Conservation (phyloP, 495 filamentous ascomycete genomes). For the Penicillium argentinense region DNA sequence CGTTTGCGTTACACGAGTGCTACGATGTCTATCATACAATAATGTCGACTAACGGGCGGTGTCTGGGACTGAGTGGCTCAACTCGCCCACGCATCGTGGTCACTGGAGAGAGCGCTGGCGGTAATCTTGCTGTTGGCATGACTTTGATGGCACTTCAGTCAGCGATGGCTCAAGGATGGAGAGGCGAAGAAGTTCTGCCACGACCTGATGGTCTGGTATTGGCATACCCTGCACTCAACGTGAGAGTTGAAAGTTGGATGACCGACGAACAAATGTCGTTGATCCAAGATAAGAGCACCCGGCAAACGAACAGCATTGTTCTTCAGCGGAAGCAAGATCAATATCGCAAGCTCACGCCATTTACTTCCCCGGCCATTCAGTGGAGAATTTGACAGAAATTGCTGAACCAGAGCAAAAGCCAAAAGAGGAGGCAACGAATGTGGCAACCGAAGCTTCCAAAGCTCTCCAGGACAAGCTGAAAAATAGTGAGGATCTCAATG, state of each 20-base stretch:
- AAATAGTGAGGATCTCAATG: constrained; percentile 23
- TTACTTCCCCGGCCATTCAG: constrained; percentile 66
- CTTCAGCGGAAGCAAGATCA: constrained; percentile 75
- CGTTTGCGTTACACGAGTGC: constrained; percentile 92
- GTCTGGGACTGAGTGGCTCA: constrained; percentile 77
- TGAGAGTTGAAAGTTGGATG: constrained; percentile 99
- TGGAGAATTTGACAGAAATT: constrained; percentile 38
- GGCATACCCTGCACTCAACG: constrained; percentile 86
- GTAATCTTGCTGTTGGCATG: constrained; percentile 80
- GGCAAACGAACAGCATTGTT: constrained; percentile 74
- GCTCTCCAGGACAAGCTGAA: constrained; percentile 26
- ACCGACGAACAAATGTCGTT: constrained; percentile 94
- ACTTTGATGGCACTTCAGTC: constrained; percentile 86
- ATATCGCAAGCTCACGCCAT: constrained; percentile 59
- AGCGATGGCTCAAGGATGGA: constrained; percentile 54
- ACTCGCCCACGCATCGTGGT: constrained; percentile 72
- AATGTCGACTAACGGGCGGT: constrained; percentile 71
- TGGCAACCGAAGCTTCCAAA: constrained; percentile 28
- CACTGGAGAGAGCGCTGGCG: constrained; percentile 90
- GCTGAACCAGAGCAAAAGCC: constrained; percentile 37
- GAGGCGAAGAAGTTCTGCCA: constrained; percentile 63
- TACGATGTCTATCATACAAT: constrained; percentile 91
- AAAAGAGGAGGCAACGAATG: constrained; percentile 31
- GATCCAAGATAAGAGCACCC: constrained; percentile 78
- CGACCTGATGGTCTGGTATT: constrained; percentile 78